A percentile compares a stretch with the other conserved stretches of the same genome.
Evolutionary conservation across 768 basidiomycete genomes (phyloP).

Genomic region (Strobilomyces dryophilus): DNA sequence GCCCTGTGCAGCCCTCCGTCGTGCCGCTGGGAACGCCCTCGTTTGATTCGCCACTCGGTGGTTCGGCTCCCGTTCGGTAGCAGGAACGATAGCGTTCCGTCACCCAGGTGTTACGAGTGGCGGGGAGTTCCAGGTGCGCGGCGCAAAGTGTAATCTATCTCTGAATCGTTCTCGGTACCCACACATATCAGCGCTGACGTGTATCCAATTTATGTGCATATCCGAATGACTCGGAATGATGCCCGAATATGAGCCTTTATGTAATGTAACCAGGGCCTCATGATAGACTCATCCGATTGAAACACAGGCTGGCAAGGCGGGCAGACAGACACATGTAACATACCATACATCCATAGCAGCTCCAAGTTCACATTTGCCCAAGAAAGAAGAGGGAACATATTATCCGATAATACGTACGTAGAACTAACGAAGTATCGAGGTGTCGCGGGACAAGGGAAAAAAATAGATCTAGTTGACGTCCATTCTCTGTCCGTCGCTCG

Average conservation of each 20-base stretch:
- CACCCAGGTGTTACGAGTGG: background rate
- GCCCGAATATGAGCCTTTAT: background rate
- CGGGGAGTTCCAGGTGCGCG: background rate
- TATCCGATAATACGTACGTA: constrained; percentile 16
- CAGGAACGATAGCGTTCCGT: background rate
- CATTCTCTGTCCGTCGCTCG: constrained; percentile 13
- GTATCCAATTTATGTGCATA: background rate
- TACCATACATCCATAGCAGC: too few relatives aligned
- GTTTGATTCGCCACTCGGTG: background rate
- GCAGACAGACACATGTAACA: too few relatives aligned
- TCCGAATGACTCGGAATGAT: background rate
- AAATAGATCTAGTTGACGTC: constrained; percentile 7
- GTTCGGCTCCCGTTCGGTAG: background rate
- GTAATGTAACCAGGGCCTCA: background rate
- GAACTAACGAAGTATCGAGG: constrained; percentile 6
- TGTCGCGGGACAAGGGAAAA: constrained; percentile 3
- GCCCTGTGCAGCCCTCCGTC: too few relatives aligned
- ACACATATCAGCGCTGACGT: background rate
- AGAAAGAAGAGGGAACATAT: background rate
- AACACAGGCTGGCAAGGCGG: too few relatives aligned
- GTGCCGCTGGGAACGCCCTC: too few relatives aligned
- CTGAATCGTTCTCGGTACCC: background rate
- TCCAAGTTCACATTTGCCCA: too few relatives aligned
- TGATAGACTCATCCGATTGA: too few relatives aligned
- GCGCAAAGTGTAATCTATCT: background rate